Evolutionary conservation across 2,329 filamentous ascomycete genomes (phyloP).

Genomic region (Colletotrichum horii): DNA sequence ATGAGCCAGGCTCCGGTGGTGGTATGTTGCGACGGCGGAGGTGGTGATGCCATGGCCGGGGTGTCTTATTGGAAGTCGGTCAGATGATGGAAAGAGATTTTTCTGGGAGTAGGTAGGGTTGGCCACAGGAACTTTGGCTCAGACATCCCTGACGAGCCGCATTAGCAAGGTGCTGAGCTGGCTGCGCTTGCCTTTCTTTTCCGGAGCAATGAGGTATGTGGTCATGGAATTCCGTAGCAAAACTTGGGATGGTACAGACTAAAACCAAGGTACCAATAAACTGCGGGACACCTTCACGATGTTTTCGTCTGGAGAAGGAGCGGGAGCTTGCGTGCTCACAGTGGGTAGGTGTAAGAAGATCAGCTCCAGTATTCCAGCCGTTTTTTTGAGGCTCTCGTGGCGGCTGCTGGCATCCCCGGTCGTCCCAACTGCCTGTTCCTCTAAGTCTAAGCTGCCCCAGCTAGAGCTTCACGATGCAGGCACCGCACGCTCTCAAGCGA

Average conservation of each 20-base stretch:
- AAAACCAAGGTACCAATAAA: not conserved
- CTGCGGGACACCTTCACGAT: not conserved
- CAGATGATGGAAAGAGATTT: slow-evolving; percentile 2
- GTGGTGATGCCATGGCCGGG: not conserved
- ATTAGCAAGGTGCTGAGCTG: not conserved
- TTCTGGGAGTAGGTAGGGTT: not conserved
- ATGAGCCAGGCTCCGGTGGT: not conserved
- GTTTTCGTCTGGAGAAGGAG: not conserved
- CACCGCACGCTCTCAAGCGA: not conserved
- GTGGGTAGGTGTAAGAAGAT: not conserved
- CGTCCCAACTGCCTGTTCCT: not conserved
- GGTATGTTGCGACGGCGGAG: not conserved
- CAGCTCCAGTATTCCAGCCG: not conserved
- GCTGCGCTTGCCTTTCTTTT: not conserved
- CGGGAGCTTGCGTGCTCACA: not conserved
- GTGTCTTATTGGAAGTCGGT: slow-evolving; percentile 13
- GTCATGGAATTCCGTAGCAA: not conserved
- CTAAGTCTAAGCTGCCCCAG: not conserved
- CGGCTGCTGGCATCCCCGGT: not conserved
- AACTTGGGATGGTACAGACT: not conserved
- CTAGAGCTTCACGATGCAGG: not conserved
- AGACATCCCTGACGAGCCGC: slow-evolving; percentile 2
- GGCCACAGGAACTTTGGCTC: not conserved
- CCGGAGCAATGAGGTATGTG: too few relatives aligned
- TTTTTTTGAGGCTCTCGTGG: not conserved